Conservation (phyloP, 306 rosid genomes). For the Prunus mume region DNA sequence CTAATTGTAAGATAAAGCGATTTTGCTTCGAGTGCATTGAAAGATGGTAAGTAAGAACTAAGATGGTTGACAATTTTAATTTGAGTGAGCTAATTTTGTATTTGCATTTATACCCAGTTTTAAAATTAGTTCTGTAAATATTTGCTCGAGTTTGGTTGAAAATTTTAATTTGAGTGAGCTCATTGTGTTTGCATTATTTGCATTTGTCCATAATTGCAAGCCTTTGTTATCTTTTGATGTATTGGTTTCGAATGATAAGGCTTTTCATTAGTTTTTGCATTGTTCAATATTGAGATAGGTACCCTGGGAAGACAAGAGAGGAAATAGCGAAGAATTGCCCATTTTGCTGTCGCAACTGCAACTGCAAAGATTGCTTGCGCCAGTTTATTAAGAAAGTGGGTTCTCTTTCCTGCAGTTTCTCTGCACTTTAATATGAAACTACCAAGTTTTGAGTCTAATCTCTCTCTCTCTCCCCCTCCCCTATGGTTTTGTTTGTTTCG, state of each 20-base stretch:
- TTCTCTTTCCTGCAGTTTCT: conserved; percentile 4
- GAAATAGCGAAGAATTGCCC: conserved; percentile 53
- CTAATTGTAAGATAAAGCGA: conserved; percentile 44
- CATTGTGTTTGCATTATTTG: background rate
- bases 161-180: background rate
- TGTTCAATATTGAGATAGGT: conserved; percentile 40
- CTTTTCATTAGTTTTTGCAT: background rate
- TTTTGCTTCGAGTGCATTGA: conserved; percentile 55
- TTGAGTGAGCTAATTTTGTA: background rate
- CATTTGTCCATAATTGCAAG: background rate
- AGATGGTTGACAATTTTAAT: background rate
- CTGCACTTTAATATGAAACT: background rate
- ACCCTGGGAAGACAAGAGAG: conserved; percentile 51
- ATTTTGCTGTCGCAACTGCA: conserved; percentile 58
- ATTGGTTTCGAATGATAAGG: background rate
- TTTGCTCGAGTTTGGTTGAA: background rate
- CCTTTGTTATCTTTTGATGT: background rate
- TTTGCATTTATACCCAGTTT: background rate
- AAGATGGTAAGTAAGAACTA: conserved; percentile 38
- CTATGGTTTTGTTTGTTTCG: background rate
- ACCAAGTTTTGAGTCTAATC: background rate
- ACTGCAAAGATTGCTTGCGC: conserved; percentile 70
- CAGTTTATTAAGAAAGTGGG: conserved; percentile 37
- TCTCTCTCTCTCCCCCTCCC: background rate
- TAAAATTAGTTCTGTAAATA: background rate